phyloP scores from a whole-genome alignment of 106 monocot genomes.

The Acanthochlamys bracteata region DNA sequence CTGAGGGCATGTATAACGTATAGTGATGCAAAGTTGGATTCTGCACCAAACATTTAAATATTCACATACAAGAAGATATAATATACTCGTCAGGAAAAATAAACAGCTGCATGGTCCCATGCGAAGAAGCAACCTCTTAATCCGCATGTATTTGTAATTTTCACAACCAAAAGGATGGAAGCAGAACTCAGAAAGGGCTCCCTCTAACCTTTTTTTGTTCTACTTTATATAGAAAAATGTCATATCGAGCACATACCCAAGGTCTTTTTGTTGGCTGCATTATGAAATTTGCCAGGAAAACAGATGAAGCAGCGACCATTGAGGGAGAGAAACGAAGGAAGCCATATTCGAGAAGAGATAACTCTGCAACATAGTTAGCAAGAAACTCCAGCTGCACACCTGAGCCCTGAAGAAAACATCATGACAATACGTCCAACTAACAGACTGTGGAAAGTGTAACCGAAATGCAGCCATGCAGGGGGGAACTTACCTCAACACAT shows the following conservation, averaged over 20 bases:
- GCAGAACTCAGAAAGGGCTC: background rate
- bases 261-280: slow-evolving; percentile 55
- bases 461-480: background rate
- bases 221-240: no score
- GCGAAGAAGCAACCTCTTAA: background rate
- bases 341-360: slow-evolving; percentile 71
- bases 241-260: slow-evolving; percentile 43
- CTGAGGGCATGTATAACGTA: slow-evolving; percentile 56
- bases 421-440: background rate
- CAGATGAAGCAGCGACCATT: slow-evolving; percentile 59
- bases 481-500: slow-evolving; percentile 40
- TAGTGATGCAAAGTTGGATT: slow-evolving; percentile 70
- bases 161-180: background rate
- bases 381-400: slow-evolving; percentile 63
- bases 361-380: slow-evolving; percentile 69
- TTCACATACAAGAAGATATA: background rate
- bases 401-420: slow-evolving; percentile 17
- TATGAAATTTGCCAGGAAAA: slow-evolving; percentile 74
- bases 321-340: slow-evolving; percentile 59
- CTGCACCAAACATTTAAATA: slow-evolving; percentile 17
- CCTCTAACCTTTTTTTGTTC: no score
- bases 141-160: no score
- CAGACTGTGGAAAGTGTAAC: background rate
- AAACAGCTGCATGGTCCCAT: background rate
- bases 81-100: background rate